Base-by-base conservation (phyloP, 805 yeast genomes). In the Barnettozyma botsteinii region DNA sequence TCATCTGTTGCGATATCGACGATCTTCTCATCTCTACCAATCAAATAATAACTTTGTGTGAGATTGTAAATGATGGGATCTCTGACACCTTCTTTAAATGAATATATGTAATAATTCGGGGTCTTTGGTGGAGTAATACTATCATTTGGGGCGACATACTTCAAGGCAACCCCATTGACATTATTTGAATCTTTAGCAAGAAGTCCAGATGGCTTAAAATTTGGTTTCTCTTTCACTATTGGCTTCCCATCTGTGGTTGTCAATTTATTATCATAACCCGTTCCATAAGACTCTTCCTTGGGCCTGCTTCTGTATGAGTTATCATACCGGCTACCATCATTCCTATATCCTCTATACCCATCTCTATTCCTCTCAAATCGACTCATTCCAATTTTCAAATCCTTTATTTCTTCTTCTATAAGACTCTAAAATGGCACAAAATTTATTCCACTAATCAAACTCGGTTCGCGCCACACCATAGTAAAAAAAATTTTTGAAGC, bases 161-260 rank as follows among this genome's bases (percentile, higher is more conserved):
- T 65, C 30, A 67, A 36, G n/a, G 59, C 61, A 1, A 55, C 43
- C 0, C 72, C 73, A 14, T 56, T 46, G 14, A 55, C 49, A 36
- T 52, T 57, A 40, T 64, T 56, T 4, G 68, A 59, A 23, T 66
- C 75, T 40, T 61, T 57, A 22, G 70, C 70, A 26, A 70, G 46
- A 4, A 67, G 44, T 1, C 75, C 75, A 1, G 75, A 66, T 2
- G 66, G 65, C 37, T 61, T 59, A 47, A 66, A 69, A 40, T 61
- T 60, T 13, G 66, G 65, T 35, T 49, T 57, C 35, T 56, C 52
- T 14, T 40, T 40, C 12, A 35, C 32, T 9, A 31, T 27, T 11
- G 30, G 28, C 5, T 19, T 21, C n/a, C 20, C 23, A 25, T 25
- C 30, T 17, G 11, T 6, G 6, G 14, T 30, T 4, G 17, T 20